Evolutionary conservation across 2,329 filamentous ascomycete genomes (phyloP).

Genomic region (Coniochaeta ligniaria): DNA sequence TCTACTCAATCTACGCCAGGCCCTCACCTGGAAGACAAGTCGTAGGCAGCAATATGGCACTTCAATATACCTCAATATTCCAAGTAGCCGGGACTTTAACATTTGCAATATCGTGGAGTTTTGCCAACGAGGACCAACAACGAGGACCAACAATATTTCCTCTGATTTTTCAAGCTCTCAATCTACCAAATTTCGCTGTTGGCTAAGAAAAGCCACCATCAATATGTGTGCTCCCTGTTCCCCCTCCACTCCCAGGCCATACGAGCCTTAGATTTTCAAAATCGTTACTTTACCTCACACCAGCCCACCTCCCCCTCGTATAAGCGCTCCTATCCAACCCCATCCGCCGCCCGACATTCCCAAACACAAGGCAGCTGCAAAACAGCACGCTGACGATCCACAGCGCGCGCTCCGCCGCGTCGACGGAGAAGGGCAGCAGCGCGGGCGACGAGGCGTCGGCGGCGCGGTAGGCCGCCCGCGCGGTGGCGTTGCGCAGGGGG

Average conservation of each 20-base stretch:
- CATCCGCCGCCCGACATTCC: conserved; percentile 82
- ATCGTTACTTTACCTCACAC: conserved; percentile 21
- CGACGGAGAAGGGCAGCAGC: conserved; percentile 16
- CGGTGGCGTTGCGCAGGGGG: conserved; percentile 20
- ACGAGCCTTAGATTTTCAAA: too few relatives aligned
- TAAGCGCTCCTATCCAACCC: conserved; percentile 42
- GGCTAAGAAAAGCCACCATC: not conserved
- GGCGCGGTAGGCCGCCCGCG: conserved; percentile 1
- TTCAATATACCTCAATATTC: too few relatives aligned
- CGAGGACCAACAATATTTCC: not conserved
- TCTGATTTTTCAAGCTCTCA: not conserved
- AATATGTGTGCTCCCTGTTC: not conserved
- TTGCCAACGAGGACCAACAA: too few relatives aligned
- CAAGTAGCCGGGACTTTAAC: too few relatives aligned
- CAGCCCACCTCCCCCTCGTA: conserved; percentile 38
- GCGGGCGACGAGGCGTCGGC: not conserved
- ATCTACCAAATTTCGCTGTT: not conserved
- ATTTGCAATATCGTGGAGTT: too few relatives aligned
- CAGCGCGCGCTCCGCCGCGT: conserved; percentile 64
- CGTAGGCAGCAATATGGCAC: too few relatives aligned
- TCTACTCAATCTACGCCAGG: not conserved
- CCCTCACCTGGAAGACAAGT: not conserved
- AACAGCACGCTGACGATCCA: conserved; percentile 94
- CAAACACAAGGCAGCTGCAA: conserved; percentile 92
- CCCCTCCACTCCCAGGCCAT: too few relatives aligned